phyloP scores from a whole-genome alignment of 2,329 filamentous ascomycete genomes.

The Lecanicillium sp. region DNA sequence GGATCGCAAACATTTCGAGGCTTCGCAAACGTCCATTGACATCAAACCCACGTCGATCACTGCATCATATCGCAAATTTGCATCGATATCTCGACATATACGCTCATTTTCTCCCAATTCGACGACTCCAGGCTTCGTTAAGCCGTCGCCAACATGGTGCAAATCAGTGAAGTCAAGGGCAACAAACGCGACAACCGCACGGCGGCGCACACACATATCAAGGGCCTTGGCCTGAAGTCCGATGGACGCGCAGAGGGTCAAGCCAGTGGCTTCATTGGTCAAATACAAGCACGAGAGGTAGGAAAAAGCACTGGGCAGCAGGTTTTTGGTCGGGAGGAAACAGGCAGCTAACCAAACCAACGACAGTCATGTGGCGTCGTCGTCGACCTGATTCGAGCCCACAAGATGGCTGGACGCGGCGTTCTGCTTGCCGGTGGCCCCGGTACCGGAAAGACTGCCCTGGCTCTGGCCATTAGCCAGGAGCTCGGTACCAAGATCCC shows the following conservation, averaged over 20 bases:
- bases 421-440: conserved; percentile 91
- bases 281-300: conserved; percentile 83
- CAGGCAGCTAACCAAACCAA: not conserved
- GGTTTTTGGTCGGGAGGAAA: not conserved
- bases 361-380: conserved; percentile 86
- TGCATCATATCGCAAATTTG: not conserved
- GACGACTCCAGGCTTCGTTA: conserved; percentile 3
- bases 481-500: conserved; percentile 97
- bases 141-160: conserved; percentile 56
- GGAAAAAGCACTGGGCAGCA: conserved; percentile 17
- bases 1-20: conserved; percentile 31
- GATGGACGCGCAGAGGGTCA: conserved; percentile 82
- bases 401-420: conserved; percentile 95
- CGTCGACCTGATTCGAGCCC: conserved; percentile 89
- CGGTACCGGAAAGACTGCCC: conserved; percentile 93
- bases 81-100: conserved; percentile 4
- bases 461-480: conserved; percentile 92
- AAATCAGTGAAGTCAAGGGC: conserved; percentile 91
- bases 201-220: conserved; percentile 96
- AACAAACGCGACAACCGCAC: conserved; percentile 94
- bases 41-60: not conserved
- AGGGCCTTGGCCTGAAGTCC: conserved; percentile 77
- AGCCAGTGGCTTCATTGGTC: conserved; percentile 81
- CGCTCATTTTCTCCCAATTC: not conserved
- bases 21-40: conserved; percentile 13